These are phyloP conservation scores for Coniochaeta prunicola DNA, from an alignment of 2,329 filamentous ascomycete species.

Conservation along the genomic window DNA sequence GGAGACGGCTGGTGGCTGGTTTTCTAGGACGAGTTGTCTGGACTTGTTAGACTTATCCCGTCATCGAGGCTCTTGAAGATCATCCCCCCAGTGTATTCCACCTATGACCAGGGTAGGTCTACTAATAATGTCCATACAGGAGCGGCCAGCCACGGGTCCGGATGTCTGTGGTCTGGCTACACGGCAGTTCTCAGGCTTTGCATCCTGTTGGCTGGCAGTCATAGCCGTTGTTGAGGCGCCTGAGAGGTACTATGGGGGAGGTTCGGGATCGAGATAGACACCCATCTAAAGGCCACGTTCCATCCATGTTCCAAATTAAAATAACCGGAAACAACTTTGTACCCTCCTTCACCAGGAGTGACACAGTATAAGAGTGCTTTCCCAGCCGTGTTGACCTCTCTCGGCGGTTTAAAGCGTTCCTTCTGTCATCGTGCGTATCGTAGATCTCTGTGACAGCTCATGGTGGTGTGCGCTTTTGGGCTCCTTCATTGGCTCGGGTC, in stretches of 20 bases:
- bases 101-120: background rate
- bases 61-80: background rate
- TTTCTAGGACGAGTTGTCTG: background rate
- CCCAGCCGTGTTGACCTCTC: background rate
- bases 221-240: background rate
- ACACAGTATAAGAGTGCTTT: background rate
- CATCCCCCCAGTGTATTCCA: background rate
- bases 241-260: background rate
- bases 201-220: background rate
- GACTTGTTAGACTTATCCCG: background rate
- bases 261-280: background rate
- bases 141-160: background rate
- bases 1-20: conserved; percentile 7
- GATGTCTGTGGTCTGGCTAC: background rate
- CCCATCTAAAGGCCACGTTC: conserved; percentile 10
- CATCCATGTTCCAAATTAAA: conserved; percentile 17
- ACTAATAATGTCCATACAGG: background rate
- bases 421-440: background rate
- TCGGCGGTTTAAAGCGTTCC: background rate
- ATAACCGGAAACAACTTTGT: conserved; percentile 10
- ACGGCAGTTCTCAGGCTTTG: conserved; percentile 1
- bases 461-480: background rate
- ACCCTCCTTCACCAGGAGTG: background rate
- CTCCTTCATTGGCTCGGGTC: background rate
- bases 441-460: background rate